A percentile compares a stretch with the other conserved stretches of the same genome.
Conservation (phyloP, 345 rosid genomes). For the Erucastrum elatum region DNA sequence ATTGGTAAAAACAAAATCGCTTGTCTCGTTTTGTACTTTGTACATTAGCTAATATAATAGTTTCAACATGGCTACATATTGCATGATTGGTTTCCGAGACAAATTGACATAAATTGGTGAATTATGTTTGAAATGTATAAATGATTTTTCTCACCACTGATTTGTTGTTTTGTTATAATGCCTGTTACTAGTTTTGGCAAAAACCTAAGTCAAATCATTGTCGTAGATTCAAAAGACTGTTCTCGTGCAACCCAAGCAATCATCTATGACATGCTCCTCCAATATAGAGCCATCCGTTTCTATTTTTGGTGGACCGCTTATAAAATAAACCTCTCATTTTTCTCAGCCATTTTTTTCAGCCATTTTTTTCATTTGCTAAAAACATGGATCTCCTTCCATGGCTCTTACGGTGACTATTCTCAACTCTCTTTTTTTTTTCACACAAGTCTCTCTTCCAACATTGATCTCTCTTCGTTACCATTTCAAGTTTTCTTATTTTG, state of each 20-base stretch:
- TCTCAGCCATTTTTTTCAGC: conserved; percentile 47
- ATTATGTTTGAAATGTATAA: not conserved
- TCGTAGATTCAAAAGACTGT: not conserved
- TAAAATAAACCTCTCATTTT: conserved; percentile 34
- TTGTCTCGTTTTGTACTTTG: not conserved
- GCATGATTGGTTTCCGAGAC: not conserved
- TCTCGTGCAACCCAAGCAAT: not conserved
- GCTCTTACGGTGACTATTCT: conserved; percentile 29
- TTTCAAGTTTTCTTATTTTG: conserved; percentile 14
- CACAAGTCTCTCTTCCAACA: conserved; percentile 13
- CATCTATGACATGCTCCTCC: conserved; percentile 21
- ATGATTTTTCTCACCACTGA: not conserved
- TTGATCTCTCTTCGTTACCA: conserved; percentile 20
- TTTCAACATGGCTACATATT: not conserved
- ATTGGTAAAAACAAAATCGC: not conserved
- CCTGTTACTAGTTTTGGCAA: not conserved
- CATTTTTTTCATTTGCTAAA: conserved; percentile 43
- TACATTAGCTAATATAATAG: not conserved
- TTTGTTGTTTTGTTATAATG: not conserved
- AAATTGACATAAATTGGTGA: not conserved
- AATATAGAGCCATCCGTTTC: conserved; percentile 36
- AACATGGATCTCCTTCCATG: conserved; percentile 46
- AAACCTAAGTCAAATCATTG: not conserved
- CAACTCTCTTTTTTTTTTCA: conserved; percentile 28
- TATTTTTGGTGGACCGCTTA: conserved; percentile 15